Percentiles rank a stretch among this genome's conserved stretches.
These are phyloP conservation scores for Cylindrotheca closterium DNA, from an alignment of 108 stramenopile genomes.

Conservation along the genomic window DNA sequence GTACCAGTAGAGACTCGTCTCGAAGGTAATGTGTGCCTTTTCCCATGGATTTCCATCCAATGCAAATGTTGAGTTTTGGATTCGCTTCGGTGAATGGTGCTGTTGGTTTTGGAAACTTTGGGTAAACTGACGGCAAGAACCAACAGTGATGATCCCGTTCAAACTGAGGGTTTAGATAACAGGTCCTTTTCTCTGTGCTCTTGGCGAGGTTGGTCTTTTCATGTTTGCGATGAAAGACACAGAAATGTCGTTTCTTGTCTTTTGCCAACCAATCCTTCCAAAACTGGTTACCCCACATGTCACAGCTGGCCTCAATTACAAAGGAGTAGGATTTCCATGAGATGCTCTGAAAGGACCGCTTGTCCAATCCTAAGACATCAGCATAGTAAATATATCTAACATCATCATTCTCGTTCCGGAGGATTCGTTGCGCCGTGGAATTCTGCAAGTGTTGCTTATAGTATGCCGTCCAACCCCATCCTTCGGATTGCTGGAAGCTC, in stretches of 20 bases:
- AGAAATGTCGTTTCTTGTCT: background rate
- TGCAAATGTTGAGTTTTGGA: background rate
- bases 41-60: constrained; percentile 2
- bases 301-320: constrained; percentile 3
- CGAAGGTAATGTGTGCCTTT: constrained; percentile 2
- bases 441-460: constrained; percentile 6
- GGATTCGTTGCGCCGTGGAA: background rate
- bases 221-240: background rate
- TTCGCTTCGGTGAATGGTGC: background rate
- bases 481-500: too few species aligned
- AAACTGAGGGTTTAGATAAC: constrained; percentile 4
- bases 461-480: constrained; percentile 3
- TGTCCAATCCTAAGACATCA: background rate
- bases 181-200: background rate
- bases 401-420: background rate
- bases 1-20: background rate
- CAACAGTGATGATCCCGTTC: constrained; percentile 2
- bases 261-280: constrained; percentile 1
- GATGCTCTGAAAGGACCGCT: background rate
- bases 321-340: background rate
- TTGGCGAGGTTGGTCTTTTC: background rate
- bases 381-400: background rate
- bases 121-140: constrained; percentile 6
- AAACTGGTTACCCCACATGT: background rate
- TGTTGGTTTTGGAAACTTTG: background rate